Evolutionary conservation across 179 eudicot species (phyloP), one percentile per base, ranked within the genome.

Genomic region (Spergularia azorica): DNA sequence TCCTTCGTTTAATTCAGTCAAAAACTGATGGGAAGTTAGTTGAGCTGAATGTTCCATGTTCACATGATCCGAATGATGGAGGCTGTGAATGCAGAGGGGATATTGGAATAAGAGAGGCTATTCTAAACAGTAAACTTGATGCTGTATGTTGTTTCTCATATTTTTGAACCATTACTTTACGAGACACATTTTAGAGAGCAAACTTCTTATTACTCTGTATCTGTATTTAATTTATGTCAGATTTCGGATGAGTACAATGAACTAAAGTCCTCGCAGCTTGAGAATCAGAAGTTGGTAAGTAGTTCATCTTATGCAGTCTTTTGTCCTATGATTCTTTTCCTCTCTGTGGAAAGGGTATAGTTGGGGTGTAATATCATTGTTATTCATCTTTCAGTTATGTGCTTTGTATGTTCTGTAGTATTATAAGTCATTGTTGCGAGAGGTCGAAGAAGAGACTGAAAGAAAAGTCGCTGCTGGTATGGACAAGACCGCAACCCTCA

Each of bases 1-100:
- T 93, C 63, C 98, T 93, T 74, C 91, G 97, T 61, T 80, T 93
- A 63, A 95, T 95, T 79, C 95, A 90, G 79, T 91, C 97, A 59
- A 95, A 95, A 84, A 91, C 97, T 71, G 97, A 93, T 82, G 97
- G 99, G 66, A 91, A 93, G 80, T 81, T 93, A 84, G 95, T 95
- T 52, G 99, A 93, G 86, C 82, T 95, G 76, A 95, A 94, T 75
- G 85, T 79, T 77, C 90, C 84, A 70, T 88, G 97, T 79, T 60
- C 73, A 7, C 90, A 89, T 67, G 75, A 75, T 76, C 79, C 73
- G 68, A 87, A 84, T 63, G 90, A 80, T 81, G 90, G 85, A 60
- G 83, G 84, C 72, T 94, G 90, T 76, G 87, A 90, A 71, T 89
- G 89, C 71, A 83, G 84, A 78, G 71, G 76, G 16, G 97, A 89